Evolutionary conservation across 31 red algal genomes (phyloP).

Genomic region (Asparagopsis taxiformis): DNA sequence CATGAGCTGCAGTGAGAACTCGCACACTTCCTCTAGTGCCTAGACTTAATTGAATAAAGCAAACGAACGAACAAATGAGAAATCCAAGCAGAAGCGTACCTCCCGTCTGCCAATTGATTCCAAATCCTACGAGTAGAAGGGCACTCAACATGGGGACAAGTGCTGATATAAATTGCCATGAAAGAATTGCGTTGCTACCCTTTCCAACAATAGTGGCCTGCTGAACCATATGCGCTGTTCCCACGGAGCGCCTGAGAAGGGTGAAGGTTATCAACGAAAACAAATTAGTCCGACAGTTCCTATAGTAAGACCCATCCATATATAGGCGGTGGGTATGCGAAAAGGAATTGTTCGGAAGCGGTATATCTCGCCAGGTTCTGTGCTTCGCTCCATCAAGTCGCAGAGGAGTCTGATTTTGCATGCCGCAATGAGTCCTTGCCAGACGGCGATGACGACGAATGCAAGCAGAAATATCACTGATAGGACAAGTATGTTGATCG

Average conservation of each 20-base stretch:
- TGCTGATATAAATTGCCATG: slow-evolving; percentile 25
- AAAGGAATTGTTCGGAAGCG: slow-evolving; percentile 54
- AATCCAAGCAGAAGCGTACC: slow-evolving; percentile 39
- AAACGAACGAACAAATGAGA: slow-evolving; percentile 4
- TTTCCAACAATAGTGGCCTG: slow-evolving; percentile 30
- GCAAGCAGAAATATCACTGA: too few species aligned
- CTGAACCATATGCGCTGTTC: slow-evolving; percentile 52
- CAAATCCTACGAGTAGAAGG: slow-evolving; percentile 42
- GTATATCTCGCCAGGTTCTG: slow-evolving; percentile 11
- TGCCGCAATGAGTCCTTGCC: too few species aligned
- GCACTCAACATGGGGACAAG: slow-evolving; percentile 19
- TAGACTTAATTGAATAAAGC: slow-evolving; percentile 27
- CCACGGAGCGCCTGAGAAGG: slow-evolving; percentile 19
- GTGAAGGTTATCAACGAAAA: slow-evolving; percentile 30
- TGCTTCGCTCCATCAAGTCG: too few species aligned
- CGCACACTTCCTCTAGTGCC: slow-evolving; percentile 60
- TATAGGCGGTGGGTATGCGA: slow-evolving; percentile 45
- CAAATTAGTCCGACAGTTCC: slow-evolving; percentile 20
- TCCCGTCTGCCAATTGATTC: slow-evolving; percentile 52
- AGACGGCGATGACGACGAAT: too few species aligned
- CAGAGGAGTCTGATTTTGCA: too few species aligned
- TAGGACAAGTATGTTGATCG: too few species aligned
- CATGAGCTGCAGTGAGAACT: slow-evolving; percentile 41
- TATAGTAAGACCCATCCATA: slow-evolving; percentile 47
- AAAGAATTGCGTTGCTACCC: slow-evolving; percentile 19